phyloP scores from a whole-genome alignment of 2,329 filamentous ascomycete genomes.

The Ascochyta clinopodiicola region DNA sequence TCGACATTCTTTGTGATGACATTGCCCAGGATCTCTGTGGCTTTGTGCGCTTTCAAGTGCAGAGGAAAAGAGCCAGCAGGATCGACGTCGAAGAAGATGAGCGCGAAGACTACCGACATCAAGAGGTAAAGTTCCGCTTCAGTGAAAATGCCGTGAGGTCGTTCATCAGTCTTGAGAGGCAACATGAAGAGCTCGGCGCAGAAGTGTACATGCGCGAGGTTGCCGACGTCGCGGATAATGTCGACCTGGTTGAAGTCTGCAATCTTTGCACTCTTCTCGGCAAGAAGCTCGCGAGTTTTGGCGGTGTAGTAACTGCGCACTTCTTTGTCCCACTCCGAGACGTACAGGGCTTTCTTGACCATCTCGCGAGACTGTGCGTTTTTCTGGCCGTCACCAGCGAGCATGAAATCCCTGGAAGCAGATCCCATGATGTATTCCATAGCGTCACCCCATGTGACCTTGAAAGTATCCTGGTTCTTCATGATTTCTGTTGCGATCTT shows the following conservation, averaged over 20 bases:
- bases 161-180: slow-evolving; percentile 61
- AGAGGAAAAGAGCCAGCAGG: slow-evolving; percentile 60
- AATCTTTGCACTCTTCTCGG: slow-evolving; percentile 69
- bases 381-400: slow-evolving; percentile 50
- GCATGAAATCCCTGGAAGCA: slow-evolving; percentile 63
- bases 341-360: slow-evolving; percentile 63
- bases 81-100: slow-evolving; percentile 63
- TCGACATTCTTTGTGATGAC: slow-evolving; percentile 58
- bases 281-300: slow-evolving; percentile 67
- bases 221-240: slow-evolving; percentile 66
- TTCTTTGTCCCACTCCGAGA: slow-evolving; percentile 66
- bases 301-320: slow-evolving; percentile 72
- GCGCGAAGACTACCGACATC: slow-evolving; percentile 60
- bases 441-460: slow-evolving; percentile 68
- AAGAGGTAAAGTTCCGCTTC: slow-evolving; percentile 62
- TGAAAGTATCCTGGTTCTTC: slow-evolving; percentile 67
- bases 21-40: slow-evolving; percentile 58
- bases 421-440: slow-evolving; percentile 69
- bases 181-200: slow-evolving; percentile 62
- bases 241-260: slow-evolving; percentile 71
- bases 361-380: slow-evolving; percentile 40
- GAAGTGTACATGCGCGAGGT: slow-evolving; percentile 62
- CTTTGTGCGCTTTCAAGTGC: slow-evolving; percentile 56
- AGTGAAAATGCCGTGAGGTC: slow-evolving; percentile 59
- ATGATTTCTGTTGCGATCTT: slow-evolving; percentile 69